Conservation (phyloP, 306 rosid genomes). For the Quercus gilva region DNA sequence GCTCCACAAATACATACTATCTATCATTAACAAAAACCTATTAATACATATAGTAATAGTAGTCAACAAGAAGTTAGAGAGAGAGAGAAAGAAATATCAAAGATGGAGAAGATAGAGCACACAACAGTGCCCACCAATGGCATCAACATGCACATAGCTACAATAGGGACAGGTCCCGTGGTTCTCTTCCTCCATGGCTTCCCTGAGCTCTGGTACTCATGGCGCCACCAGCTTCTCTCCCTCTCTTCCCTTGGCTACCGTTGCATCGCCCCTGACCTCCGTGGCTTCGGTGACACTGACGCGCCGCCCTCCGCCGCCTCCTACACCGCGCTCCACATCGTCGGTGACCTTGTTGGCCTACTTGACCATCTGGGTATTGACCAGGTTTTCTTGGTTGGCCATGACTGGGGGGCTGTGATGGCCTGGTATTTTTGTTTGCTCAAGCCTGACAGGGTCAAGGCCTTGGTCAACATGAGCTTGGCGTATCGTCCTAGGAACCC, state of each 20-base stretch:
- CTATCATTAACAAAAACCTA: too few species aligned
- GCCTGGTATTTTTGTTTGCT: slow-evolving; percentile 64
- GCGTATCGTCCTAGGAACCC: slow-evolving; percentile 47
- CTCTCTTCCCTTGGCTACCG: slow-evolving; percentile 68
- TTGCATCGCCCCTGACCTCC: slow-evolving; percentile 72
- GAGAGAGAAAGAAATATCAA: neutral
- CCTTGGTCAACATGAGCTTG: slow-evolving; percentile 66
- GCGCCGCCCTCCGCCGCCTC: slow-evolving; percentile 46
- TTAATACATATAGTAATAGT: neutral
- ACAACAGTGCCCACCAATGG: slow-evolving; percentile 52
- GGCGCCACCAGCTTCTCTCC: slow-evolving; percentile 75
- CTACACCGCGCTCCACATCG: slow-evolving; percentile 54
- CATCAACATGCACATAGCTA: slow-evolving; percentile 64
- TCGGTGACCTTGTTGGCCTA: slow-evolving; percentile 63
- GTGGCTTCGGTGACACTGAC: slow-evolving; percentile 71
- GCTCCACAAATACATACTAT: too few species aligned
- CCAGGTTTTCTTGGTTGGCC: slow-evolving; percentile 62
- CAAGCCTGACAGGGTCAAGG: slow-evolving; percentile 58
- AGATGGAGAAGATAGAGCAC: slow-evolving; percentile 67
- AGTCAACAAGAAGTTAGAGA: neutral
- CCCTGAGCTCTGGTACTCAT: slow-evolving; percentile 73
- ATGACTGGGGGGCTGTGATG: slow-evolving; percentile 65
- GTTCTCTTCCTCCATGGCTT: slow-evolving; percentile 67
- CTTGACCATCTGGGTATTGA: slow-evolving; percentile 49
- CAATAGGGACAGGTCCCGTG: slow-evolving; percentile 60